Percentiles rank a stretch among this genome's conserved stretches.
phyloP scores from a whole-genome alignment of 1,139 yeast species.

The Hansenula sp. region DNA sequence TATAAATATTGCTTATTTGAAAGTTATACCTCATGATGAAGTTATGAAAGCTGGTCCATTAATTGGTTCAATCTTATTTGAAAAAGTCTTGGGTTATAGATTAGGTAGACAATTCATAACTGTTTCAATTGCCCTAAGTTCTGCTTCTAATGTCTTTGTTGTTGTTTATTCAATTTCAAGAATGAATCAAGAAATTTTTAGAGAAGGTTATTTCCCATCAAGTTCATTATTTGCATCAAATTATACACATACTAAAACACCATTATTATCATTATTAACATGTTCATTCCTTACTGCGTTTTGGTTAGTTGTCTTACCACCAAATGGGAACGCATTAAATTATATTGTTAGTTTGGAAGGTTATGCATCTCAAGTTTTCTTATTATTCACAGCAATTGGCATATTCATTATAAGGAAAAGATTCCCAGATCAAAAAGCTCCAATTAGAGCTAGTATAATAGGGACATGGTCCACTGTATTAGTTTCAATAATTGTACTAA shows the following conservation, averaged over 20 bases:
- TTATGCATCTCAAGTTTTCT: constrained; percentile 47
- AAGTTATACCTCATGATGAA: constrained; percentile 50
- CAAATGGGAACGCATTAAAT: constrained; percentile 50
- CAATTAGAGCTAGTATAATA: constrained; percentile 41
- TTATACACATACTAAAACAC: constrained; percentile 49
- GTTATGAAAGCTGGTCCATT: constrained; percentile 50
- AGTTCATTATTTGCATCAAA: constrained; percentile 50
- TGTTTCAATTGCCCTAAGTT: constrained; percentile 51
- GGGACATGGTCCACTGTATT: constrained; percentile 41
- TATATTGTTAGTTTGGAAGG: constrained; percentile 58
- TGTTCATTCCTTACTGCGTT: constrained; percentile 28
- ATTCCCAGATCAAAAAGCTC: constrained; percentile 42
- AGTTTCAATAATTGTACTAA: constrained; percentile 36
- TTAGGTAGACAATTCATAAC: constrained; percentile 53
- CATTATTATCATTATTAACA: constrained; percentile 40
- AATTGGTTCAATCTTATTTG: constrained; percentile 54
- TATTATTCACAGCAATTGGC: constrained; percentile 47
- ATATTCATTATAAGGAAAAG: constrained; percentile 43
- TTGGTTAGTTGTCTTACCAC: constrained; percentile 40
- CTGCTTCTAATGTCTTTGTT: constrained; percentile 62
- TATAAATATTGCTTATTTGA: constrained; percentile 53
- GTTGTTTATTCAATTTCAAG: constrained; percentile 56
- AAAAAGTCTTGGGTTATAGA: constrained; percentile 47
- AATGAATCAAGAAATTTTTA: constrained; percentile 59
- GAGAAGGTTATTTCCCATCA: constrained; percentile 59